Conservation (phyloP, 2,329 filamentous ascomycete genomes). For the Cladophialophora exuberans region DNA sequence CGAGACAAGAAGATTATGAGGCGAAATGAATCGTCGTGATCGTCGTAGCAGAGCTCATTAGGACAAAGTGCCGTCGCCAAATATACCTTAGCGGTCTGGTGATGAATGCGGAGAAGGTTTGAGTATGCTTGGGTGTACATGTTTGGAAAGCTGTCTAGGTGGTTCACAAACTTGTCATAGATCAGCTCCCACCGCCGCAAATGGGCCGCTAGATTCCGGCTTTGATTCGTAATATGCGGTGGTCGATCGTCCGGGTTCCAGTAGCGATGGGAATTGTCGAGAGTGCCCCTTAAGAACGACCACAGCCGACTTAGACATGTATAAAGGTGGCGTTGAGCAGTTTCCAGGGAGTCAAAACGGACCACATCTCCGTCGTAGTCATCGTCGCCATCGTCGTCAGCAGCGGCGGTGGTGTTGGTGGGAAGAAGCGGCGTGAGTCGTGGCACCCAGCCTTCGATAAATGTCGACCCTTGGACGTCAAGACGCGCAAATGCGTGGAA, state of each 20-base stretch:
- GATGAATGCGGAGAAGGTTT: background rate
- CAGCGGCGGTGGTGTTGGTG: background rate
- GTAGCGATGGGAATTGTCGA: background rate
- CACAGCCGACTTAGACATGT: conserved; percentile 1
- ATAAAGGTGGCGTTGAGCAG: conserved; percentile 6
- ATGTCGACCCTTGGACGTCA: conserved; percentile 9
- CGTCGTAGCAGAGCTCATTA: conserved; percentile 6
- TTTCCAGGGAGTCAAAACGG: conserved; percentile 2
- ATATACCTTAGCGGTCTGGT: background rate
- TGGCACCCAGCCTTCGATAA: conserved; percentile 6
- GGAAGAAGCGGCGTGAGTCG: conserved; percentile 2
- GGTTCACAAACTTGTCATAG: background rate
- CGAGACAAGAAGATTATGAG: background rate
- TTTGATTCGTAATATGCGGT: background rate
- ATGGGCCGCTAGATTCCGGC: background rate
- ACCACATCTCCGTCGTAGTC: background rate
- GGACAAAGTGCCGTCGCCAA: conserved; percentile 1
- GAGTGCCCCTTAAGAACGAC: conserved; percentile 7
- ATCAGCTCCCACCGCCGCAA: background rate
- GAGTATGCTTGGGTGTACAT: background rate
- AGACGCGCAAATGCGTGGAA: conserved; percentile 1
- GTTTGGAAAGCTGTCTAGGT: background rate
- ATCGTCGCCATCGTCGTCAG: too few species aligned
- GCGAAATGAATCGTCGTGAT: conserved; percentile 1
- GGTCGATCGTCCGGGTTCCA: background rate